These are phyloP conservation scores for Monosporascus sp. DNA, from an alignment of 2,329 filamentous ascomycete species.

Conservation along the genomic window DNA sequence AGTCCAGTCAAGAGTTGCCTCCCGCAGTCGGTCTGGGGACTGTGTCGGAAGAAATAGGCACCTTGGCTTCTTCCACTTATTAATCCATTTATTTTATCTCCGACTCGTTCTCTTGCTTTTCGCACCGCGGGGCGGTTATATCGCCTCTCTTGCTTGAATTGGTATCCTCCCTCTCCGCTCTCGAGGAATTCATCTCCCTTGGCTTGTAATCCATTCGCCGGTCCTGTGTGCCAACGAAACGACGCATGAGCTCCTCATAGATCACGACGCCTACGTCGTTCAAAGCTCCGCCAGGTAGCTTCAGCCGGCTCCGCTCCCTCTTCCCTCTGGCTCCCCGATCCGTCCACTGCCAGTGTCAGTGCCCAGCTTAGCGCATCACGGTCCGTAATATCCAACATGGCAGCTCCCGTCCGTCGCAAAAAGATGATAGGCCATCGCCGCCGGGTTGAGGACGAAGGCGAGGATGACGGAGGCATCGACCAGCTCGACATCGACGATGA, in stretches of 20 bases:
- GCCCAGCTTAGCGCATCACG: conserved; percentile 6
- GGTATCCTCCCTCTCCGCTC: neutral
- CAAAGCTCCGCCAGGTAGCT: conserved; percentile 15
- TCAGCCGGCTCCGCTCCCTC: neutral
- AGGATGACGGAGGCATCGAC: conserved; percentile 58
- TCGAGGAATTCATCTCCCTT: neutral
- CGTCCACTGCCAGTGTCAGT: conserved; percentile 5
- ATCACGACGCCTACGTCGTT: conserved; percentile 26
- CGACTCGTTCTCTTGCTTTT: conserved; percentile 12
- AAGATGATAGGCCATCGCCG: conserved; percentile 63
- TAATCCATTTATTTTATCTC: conserved; percentile 16
- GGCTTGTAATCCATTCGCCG: conserved; percentile 9
- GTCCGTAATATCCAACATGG: conserved; percentile 34
- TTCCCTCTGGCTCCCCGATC: conserved; percentile 4
- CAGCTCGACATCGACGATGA: conserved; percentile 58
- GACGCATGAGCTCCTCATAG: conserved; percentile 23
- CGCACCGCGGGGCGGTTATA: conserved; percentile 27
- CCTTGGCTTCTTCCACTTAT: conserved; percentile 13
- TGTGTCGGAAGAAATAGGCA: conserved; percentile 10
- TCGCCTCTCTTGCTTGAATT: conserved; percentile 13
- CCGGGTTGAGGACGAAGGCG: conserved; percentile 65
- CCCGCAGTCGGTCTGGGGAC: conserved; percentile 9
- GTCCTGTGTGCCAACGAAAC: conserved; percentile 14
- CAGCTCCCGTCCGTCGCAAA: conserved; percentile 51
- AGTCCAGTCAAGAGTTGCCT: conserved; percentile 6